Base-by-base conservation (phyloP, 1,139 yeast species). In the Taphrina flavorubra region DNA sequence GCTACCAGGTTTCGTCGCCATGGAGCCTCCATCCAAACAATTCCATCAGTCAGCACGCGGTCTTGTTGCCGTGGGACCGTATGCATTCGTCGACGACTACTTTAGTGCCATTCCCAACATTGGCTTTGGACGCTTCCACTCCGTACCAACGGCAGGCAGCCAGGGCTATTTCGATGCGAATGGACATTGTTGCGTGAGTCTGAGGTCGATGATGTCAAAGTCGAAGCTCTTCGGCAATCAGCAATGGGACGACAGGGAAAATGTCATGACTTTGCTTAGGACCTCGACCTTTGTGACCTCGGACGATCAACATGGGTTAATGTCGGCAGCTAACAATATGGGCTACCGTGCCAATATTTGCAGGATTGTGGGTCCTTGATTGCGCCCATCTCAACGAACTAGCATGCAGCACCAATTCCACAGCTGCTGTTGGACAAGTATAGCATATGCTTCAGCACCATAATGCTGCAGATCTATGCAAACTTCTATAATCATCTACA, bases 1-100 rank as follows among this genome's bases (percentile, higher is more conserved):
- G 1, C 58, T 34, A 37, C 58, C 42, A 36, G 58, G 58, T 0
- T 53, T 53, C 6, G 58, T 53, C 16, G 58, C 58, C 10, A 34
- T 53, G 42, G 58, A 53, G 25, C 58, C 58, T 11, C 58, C 58
- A 36, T 31, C 58, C 44, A 34, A 53, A 16, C 58, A 53, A 53
- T 53, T 53, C 8, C 20, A 16, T 13, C 25, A 36, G 10, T 2
- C 42, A 8, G n/a, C 44, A 16, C 42, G 42, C 16, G 58, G 58
- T 6, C 14, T 20, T 14, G 42, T 53, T 13, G 20, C 58, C 13
- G 58, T 36, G 25, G 58, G 58, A 11, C 58, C 58, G 44, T 53
- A 34, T 14, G 58, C 58, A 13, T 53, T 53, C 4, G 58, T 53
- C 20, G 58, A 53, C 16, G 16, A 53, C 58, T 53, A 16, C 25